These are phyloP conservation scores for Pichia inconspicua DNA, from an alignment of 1,139 yeast genomes.

Conservation along the genomic window DNA sequence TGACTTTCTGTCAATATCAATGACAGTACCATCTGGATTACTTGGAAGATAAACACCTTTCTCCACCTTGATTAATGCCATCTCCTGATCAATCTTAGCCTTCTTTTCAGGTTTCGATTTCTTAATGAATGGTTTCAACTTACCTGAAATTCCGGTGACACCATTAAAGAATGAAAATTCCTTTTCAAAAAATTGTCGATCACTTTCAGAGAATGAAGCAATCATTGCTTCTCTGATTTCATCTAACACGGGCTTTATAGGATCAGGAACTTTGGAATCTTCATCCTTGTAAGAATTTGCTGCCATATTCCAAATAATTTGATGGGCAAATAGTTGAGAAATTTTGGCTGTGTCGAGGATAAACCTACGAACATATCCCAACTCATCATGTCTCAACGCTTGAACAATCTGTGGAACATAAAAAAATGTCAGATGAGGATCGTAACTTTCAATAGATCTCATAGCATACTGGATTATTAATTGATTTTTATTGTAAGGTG, in stretches of 20 bases:
- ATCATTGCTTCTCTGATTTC: slow-evolving; percentile 64
- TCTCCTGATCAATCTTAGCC: slow-evolving; percentile 92
- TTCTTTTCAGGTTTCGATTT: slow-evolving; percentile 95
- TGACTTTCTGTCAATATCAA: slow-evolving; percentile 85
- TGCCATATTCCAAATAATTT: slow-evolving; percentile 95
- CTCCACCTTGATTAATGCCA: slow-evolving; percentile 68
- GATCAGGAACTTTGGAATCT: slow-evolving; percentile 71
- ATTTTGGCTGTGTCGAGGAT: slow-evolving; percentile 89
- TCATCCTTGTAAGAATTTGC: slow-evolving; percentile 92
- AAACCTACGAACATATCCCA: slow-evolving; percentile 82
- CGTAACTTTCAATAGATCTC: slow-evolving; percentile 84
- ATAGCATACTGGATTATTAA: slow-evolving; percentile 77
- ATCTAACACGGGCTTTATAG: slow-evolving; percentile 77
- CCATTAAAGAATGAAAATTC: slow-evolving; percentile 89
- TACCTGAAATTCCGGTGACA: slow-evolving; percentile 90
- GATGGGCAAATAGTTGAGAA: slow-evolving; percentile 90
- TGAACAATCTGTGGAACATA: slow-evolving; percentile 98
- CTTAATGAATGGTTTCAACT: slow-evolving; percentile 86
- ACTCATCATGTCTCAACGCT: slow-evolving; percentile 68
- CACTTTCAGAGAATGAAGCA: slow-evolving; percentile 49
- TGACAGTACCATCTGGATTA: slow-evolving; percentile 90
- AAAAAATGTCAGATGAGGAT: slow-evolving; percentile 83
- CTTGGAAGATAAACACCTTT: slow-evolving; percentile 91
- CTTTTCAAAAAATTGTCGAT: slow-evolving; percentile 60
- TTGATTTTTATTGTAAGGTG: slow-evolving; percentile 63